These are phyloP conservation scores for Emmonsiellopsis sp. DNA, from an alignment of 2,329 filamentous ascomycete genomes.

Conservation along the genomic window DNA sequence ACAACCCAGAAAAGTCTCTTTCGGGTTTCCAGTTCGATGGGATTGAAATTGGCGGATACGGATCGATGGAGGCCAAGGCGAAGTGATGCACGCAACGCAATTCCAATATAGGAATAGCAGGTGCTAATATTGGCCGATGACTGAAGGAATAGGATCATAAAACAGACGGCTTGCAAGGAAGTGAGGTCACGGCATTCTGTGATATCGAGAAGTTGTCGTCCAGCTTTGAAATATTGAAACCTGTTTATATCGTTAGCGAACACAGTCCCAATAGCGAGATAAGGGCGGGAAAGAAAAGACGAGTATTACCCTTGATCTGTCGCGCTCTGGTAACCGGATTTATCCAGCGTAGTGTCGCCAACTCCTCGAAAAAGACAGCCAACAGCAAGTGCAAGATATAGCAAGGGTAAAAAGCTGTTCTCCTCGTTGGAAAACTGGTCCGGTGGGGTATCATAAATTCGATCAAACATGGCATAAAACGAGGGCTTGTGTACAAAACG, in stretches of 20 bases:
- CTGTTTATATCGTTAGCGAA: constrained; percentile 33
- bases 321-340: constrained; percentile 39
- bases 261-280: not conserved
- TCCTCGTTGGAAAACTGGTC: constrained; percentile 57
- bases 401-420: constrained; percentile 57
- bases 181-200: constrained; percentile 61
- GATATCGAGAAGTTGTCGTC: constrained; percentile 54
- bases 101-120: constrained; percentile 72
- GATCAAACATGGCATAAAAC: constrained; percentile 69
- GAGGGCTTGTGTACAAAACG: constrained; percentile 72
- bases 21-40: constrained; percentile 62
- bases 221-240: constrained; percentile 63
- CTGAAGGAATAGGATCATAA: constrained; percentile 74
- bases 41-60: constrained; percentile 57
- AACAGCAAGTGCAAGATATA: constrained; percentile 62
- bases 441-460: constrained; percentile 61
- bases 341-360: constrained; percentile 38
- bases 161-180: constrained; percentile 65
- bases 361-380: constrained; percentile 63
- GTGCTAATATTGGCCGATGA: constrained; percentile 68
- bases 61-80: constrained; percentile 70
- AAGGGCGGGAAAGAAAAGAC: not conserved
- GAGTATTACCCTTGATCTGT: constrained; percentile 45
- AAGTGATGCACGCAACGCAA: constrained; percentile 65
- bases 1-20: constrained; percentile 52